Percentiles rank a stretch among this genome's conserved stretches.
These are phyloP conservation scores for Zasmidium cellare DNA, from an alignment of 2,329 filamentous ascomycete species.

Conservation along the genomic window DNA sequence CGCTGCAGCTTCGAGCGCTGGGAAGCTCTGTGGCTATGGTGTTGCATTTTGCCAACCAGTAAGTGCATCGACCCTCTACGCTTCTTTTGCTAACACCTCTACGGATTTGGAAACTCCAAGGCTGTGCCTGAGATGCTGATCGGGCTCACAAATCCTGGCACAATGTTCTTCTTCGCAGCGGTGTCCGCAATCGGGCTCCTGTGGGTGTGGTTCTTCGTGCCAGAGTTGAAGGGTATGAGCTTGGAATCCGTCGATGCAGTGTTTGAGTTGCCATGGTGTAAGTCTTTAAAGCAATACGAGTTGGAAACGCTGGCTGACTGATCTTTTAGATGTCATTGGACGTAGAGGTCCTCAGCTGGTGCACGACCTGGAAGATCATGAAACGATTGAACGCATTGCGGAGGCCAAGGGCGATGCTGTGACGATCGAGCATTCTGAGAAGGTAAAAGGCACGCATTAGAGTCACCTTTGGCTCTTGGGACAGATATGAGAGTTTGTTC, in stretches of 20 bases:
- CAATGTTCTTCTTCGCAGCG: slow-evolving; percentile 74
- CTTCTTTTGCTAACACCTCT: not conserved
- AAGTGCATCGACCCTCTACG: slow-evolving; percentile 73
- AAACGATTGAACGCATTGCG: slow-evolving; percentile 23
- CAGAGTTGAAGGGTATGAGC: slow-evolving; percentile 52
- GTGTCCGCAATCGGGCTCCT: slow-evolving; percentile 66
- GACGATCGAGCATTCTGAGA: slow-evolving; percentile 9
- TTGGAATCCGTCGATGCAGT: slow-evolving; percentile 58
- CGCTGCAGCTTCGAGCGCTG: slow-evolving; percentile 69
- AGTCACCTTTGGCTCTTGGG: no score
- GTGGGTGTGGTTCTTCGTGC: slow-evolving; percentile 61
- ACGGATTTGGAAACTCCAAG: not conserved
- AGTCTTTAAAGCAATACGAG: not conserved
- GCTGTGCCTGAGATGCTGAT: slow-evolving; percentile 62
- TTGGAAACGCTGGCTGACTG: no score
- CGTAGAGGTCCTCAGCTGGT: slow-evolving; percentile 34
- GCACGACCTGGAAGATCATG: slow-evolving; percentile 21
- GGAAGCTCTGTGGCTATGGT: slow-evolving; percentile 74
- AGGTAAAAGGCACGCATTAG: not conserved
- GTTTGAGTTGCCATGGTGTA: slow-evolving; percentile 66
- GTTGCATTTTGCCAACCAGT: slow-evolving; percentile 71
- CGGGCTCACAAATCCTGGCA: slow-evolving; percentile 59
- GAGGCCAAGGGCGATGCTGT: slow-evolving; percentile 27
- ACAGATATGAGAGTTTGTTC: no score
- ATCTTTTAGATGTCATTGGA: slow-evolving; percentile 60